Evolutionary conservation across 208 protist genomes (phyloP).

Genomic region (Phytomonas francai): DNA sequence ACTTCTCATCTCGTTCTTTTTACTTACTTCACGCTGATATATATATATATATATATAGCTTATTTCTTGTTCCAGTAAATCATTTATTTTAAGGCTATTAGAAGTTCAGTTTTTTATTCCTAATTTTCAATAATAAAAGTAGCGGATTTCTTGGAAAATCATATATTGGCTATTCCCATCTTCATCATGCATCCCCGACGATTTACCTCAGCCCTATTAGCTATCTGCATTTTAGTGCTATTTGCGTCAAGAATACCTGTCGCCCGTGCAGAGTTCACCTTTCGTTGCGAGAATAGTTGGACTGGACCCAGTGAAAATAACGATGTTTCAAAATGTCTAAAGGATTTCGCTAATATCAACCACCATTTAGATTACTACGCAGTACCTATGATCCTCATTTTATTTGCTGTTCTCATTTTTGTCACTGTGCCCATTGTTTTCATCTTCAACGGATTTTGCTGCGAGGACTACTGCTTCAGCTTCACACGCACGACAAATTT

Average conservation of each 20-base stretch:
- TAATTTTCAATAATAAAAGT: neutral
- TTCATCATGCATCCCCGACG: neutral
- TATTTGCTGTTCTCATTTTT: slow-evolving; percentile 51
- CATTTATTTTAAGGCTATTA: slow-evolving; percentile 8
- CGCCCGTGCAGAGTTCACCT: slow-evolving; percentile 26
- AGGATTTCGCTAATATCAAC: slow-evolving; percentile 31
- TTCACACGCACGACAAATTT: slow-evolving; percentile 19
- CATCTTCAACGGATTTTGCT: slow-evolving; percentile 42
- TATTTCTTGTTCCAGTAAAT: neutral
- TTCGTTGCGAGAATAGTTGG: slow-evolving; percentile 76
- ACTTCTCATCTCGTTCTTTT: neutral
- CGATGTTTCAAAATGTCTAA: slow-evolving; percentile 45
- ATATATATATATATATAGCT: slow-evolving; percentile 1
- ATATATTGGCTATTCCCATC: neutral
- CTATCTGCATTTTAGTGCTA: neutral
- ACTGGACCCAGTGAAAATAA: slow-evolving; percentile 38
- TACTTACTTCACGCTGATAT: neutral
- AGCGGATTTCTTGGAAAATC: neutral
- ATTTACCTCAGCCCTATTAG: neutral
- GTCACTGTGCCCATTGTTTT: slow-evolving; percentile 51
- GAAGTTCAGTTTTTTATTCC: slow-evolving; percentile 7
- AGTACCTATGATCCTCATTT: slow-evolving; percentile 31
- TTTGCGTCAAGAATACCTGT: neutral
- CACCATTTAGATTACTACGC: slow-evolving; percentile 53
- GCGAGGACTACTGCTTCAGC: slow-evolving; percentile 22